Percentiles rank a stretch among this genome's conserved stretches.
Conservation (phyloP, 2,329 filamentous ascomycete genomes). For the Lachnellula arida region DNA sequence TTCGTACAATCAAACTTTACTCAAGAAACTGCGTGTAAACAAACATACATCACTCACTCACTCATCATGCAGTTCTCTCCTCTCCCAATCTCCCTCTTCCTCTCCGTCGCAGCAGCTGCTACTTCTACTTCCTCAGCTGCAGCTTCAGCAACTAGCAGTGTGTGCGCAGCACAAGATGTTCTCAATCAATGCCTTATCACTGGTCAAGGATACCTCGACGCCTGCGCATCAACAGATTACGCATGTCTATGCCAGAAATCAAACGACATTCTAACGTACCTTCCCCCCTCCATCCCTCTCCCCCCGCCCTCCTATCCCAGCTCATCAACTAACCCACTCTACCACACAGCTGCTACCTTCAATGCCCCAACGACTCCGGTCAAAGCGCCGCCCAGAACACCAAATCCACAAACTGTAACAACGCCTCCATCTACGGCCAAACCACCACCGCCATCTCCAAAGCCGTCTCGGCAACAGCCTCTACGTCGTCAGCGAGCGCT, state of each 20-base stretch:
- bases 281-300: slow-evolving; percentile 8
- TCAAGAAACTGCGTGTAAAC: neutral
- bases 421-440: slow-evolving; percentile 19
- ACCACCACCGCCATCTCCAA: slow-evolving; percentile 12
- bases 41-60: neutral
- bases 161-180: slow-evolving; percentile 35
- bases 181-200: slow-evolving; percentile 36
- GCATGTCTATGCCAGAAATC: slow-evolving; percentile 53
- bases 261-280: slow-evolving; percentile 46
- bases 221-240: slow-evolving; percentile 34
- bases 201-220: slow-evolving; percentile 33
- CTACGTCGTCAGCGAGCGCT: slow-evolving; percentile 8
- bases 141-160: slow-evolving; percentile 1
- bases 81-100: slow-evolving; percentile 23
- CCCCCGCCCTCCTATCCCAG: too few species aligned
- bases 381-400: slow-evolving; percentile 10
- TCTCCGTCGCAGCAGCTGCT: slow-evolving; percentile 27
- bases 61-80: slow-evolving; percentile 15
- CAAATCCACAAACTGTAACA: slow-evolving; percentile 24
- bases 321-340: slow-evolving; percentile 5
- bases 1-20: too few species aligned
- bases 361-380: slow-evolving; percentile 50
- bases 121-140: slow-evolving; percentile 19
- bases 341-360: slow-evolving; percentile 53
- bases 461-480: slow-evolving; percentile 12